Evolutionary conservation across 495 filamentous ascomycete genomes (phyloP).

Genomic region (Entonaema liquescens): DNA sequence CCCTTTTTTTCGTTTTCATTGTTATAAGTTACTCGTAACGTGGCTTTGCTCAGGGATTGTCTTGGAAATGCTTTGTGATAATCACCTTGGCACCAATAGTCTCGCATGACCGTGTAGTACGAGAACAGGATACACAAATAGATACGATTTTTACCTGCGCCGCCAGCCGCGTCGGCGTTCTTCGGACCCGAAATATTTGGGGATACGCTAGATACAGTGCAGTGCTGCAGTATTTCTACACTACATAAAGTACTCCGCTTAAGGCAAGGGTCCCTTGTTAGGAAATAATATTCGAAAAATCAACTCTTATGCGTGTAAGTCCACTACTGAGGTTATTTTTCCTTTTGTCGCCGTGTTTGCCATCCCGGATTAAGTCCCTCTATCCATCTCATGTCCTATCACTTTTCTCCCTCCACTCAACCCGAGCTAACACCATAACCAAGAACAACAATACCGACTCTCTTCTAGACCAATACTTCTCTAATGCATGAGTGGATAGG

Average conservation of each 20-base stretch:
- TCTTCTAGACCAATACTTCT: neutral
- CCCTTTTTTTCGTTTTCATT: no score
- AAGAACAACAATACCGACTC: neutral
- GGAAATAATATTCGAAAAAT: neutral
- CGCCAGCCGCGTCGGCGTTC: neutral
- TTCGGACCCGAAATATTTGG: neutral
- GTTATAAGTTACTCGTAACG: neutral
- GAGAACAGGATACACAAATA: neutral
- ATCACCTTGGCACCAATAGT: neutral
- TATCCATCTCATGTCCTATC: neutral
- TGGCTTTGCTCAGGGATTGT: neutral
- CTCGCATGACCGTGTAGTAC: neutral
- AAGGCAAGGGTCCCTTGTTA: neutral
- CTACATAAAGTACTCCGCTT: no score
- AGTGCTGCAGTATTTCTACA: neutral
- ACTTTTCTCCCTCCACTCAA: neutral
- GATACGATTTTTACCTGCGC: neutral
- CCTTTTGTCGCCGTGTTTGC: neutral
- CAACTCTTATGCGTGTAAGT: neutral
- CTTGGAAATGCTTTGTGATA: neutral
- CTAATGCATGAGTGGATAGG: neutral
- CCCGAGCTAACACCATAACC: neutral
- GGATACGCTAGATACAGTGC: neutral
- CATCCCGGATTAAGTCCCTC: no score
- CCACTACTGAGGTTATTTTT: neutral